Evolutionary conservation across 768 basidiomycete genomes (phyloP).

Genomic region (Auriscalpium vulgare): DNA sequence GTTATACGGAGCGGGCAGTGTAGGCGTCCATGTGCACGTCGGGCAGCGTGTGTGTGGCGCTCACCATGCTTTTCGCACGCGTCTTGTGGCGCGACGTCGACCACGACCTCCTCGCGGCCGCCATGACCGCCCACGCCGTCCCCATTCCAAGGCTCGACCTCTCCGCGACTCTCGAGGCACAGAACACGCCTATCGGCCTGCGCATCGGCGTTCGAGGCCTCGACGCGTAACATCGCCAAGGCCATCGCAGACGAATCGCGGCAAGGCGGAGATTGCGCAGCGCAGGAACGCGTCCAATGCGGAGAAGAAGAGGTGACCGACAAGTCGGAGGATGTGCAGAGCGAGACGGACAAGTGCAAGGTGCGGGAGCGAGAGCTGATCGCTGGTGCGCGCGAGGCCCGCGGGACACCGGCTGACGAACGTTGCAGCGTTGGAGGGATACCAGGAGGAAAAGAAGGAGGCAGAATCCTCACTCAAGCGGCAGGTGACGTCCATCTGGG

Average conservation of each 20-base stretch:
- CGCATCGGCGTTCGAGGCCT: conserved; percentile 51
- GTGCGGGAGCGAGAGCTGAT: conserved; percentile 73
- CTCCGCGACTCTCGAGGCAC: conserved; percentile 38
- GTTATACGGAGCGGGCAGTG: too few species aligned
- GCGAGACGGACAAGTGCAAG: conserved; percentile 70
- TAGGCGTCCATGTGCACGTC: too few species aligned
- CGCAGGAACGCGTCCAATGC: conserved; percentile 51
- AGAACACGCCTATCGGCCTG: conserved; percentile 59
- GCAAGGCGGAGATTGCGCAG: conserved; percentile 61
- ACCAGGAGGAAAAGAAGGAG: conserved; percentile 67
- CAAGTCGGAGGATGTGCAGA: conserved; percentile 52
- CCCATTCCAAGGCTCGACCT: conserved; percentile 38
- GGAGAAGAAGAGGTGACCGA: conserved; percentile 58
- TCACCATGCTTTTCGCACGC: too few species aligned
- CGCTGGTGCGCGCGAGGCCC: conserved; percentile 40
- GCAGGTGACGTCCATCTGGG: conserved; percentile 56
- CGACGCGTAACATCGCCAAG: conserved; percentile 64
- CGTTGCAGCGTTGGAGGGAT: conserved; percentile 49
- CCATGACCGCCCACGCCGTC: too few species aligned
- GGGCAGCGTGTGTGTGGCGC: too few species aligned
- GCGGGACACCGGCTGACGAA: not conserved
- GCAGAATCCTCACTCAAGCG: conserved; percentile 58
- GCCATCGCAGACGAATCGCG: conserved; percentile 63
- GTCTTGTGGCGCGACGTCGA: too few species aligned
- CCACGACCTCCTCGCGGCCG: too few species aligned